Evolutionary conservation across 805 yeast genomes (phyloP).

Genomic region (Metschnikowia gelsemii): DNA sequence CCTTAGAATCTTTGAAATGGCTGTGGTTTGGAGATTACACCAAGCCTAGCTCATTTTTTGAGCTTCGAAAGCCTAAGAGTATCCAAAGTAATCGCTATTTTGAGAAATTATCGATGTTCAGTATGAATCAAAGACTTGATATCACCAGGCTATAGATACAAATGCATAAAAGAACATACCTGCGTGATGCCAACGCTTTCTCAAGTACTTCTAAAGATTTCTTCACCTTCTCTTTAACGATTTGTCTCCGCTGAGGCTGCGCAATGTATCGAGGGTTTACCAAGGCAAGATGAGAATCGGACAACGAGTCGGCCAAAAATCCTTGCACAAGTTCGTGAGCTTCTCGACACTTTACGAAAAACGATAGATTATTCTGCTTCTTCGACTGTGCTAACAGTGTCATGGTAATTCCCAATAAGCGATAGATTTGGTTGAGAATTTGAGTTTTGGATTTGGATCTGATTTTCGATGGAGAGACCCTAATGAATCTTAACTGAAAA

Average conservation of each 20-base stretch:
- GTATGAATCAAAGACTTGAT: no score
- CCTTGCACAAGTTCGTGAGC: conserved; percentile 33
- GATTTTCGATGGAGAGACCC: neutral
- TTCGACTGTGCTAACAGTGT: neutral
- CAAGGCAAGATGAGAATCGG: conserved; percentile 25
- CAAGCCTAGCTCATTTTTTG: no score
- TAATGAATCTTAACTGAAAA: no score
- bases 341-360: conserved; percentile 29
- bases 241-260: conserved; percentile 22
- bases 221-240: conserved; percentile 30
- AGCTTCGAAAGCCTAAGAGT: neutral
- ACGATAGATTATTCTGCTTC: no score
- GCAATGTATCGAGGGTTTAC: conserved; percentile 23
- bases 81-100: no score
- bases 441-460: neutral
- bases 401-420: no score
- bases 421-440: no score
- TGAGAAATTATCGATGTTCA: no score
- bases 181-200: conserved; percentile 30
- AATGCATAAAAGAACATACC: conserved; percentile 24
- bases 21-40: no score
- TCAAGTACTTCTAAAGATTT: conserved; percentile 31
- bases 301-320: conserved; percentile 31
- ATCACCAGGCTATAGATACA: neutral
- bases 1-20: no score